These are phyloP conservation scores for Russula sp. DNA, from an alignment of 768 basidiomycete species.

Conservation along the genomic window DNA sequence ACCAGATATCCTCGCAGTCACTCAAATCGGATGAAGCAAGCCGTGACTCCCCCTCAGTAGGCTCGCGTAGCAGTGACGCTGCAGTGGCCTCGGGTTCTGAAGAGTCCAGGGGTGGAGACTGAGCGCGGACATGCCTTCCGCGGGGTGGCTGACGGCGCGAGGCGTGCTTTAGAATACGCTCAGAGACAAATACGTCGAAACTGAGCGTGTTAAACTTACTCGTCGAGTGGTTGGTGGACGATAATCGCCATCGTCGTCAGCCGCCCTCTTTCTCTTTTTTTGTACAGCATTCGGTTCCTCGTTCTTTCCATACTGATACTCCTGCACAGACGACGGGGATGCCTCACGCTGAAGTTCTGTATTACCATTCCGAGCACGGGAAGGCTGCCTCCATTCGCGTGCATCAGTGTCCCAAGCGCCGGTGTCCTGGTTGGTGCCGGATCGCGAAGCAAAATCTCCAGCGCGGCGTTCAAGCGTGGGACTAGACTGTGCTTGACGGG, in stretches of 20 bases:
- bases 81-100: constrained; percentile 29
- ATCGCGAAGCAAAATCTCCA: constrained; percentile 35
- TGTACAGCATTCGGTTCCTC: constrained; percentile 18
- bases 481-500: constrained; percentile 25
- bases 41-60: constrained; percentile 38
- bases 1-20: constrained; percentile 76
- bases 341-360: constrained; percentile 32
- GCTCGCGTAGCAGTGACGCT: constrained; percentile 30
- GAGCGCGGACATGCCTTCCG: constrained; percentile 29
- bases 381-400: constrained; percentile 36
- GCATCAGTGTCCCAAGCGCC: constrained; percentile 37
- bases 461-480: constrained; percentile 30
- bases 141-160: constrained; percentile 35
- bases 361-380: constrained; percentile 35
- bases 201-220: constrained; percentile 40
- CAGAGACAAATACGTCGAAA: constrained; percentile 7
- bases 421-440: constrained; percentile 35
- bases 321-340: constrained; percentile 29
- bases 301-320: constrained; percentile 25
- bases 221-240: constrained; percentile 46
- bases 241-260: constrained; percentile 52
- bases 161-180: constrained; percentile 24
- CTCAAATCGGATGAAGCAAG: constrained; percentile 72
- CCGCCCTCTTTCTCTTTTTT: constrained; percentile 47
- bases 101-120: constrained; percentile 25